phyloP scores from a whole-genome alignment of 2,329 filamentous ascomycete species.

The Colletotrichum caudatum region DNA sequence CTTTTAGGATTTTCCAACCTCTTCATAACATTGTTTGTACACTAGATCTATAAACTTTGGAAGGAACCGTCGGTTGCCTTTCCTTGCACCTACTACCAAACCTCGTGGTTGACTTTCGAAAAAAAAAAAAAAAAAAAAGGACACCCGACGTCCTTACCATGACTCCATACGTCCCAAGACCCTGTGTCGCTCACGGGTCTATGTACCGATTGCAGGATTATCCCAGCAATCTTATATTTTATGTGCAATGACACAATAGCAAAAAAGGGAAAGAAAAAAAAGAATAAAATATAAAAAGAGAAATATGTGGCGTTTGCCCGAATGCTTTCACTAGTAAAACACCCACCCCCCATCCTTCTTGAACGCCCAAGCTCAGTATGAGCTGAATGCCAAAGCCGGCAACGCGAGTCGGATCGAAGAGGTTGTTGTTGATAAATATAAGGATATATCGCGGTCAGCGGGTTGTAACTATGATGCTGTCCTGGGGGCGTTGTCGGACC shows the following conservation, averaged over 20 bases:
- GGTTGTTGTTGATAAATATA: constrained; percentile 9
- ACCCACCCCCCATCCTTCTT: constrained; percentile 13
- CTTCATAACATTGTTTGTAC: constrained; percentile 31
- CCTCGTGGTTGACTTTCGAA: constrained; percentile 31
- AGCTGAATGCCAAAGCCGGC: constrained; percentile 29
- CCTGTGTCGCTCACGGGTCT: constrained; percentile 33
- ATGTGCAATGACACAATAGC: constrained; percentile 34
- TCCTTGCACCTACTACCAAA: constrained; percentile 28
- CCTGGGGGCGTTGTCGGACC: constrained; percentile 16
- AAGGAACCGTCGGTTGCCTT: constrained; percentile 23
- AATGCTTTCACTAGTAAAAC: constrained; percentile 21
- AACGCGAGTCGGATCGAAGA: constrained; percentile 24
- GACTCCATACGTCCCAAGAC: constrained; percentile 39
- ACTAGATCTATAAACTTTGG: constrained; percentile 30
- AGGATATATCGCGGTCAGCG: constrained; percentile 37
- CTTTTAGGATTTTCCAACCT: constrained; percentile 15
- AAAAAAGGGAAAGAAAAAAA: neutral
- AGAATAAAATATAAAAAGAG: neutral
- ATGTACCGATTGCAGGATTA: constrained; percentile 37
- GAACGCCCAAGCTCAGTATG: constrained; percentile 33
- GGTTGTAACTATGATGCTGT: constrained; percentile 41
- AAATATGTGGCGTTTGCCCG: constrained; percentile 31
- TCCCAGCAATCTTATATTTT: constrained; percentile 38
- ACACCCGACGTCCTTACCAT: constrained; percentile 40
- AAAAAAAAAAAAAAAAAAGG: constrained; percentile 41